phyloP scores from a whole-genome alignment of 257 asterid species.

The Salvia hispanica region DNA sequence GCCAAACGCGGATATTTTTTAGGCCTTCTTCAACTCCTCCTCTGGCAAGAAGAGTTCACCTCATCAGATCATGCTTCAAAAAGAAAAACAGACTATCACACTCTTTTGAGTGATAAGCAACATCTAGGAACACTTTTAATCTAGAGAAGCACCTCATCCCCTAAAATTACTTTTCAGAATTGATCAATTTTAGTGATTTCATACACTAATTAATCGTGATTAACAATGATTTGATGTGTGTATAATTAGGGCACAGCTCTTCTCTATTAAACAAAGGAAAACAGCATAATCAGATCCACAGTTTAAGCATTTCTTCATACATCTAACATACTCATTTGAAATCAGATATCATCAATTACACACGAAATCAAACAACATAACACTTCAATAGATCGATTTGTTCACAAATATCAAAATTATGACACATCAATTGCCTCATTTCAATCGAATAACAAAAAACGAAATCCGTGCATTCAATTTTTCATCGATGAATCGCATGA shows the following conservation, averaged over 20 bases:
- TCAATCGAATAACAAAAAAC: background rate
- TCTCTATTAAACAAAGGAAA: constrained; percentile 1
- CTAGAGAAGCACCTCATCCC: background rate
- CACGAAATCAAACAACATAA: background rate
- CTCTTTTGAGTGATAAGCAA: background rate
- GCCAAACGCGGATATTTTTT: constrained; percentile 12
- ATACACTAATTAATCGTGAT: constrained; percentile 16
- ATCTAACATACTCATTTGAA: constrained; percentile 13
- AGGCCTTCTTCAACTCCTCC: constrained; percentile 20
- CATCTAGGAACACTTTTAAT: constrained; percentile 18
- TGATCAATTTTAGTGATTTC: too few species aligned
- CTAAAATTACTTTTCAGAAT: background rate
- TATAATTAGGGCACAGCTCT: constrained; percentile 12
- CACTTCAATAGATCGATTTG: background rate
- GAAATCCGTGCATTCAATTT: constrained; percentile 2
- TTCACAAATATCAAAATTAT: background rate
- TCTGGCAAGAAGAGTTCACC: constrained; percentile 22
- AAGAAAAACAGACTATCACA: constrained; percentile 11
- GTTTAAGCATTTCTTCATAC: constrained; percentile 14
- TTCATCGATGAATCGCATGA: too few species aligned
- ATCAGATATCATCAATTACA: background rate
- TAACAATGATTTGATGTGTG: constrained; percentile 1
- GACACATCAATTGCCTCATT: background rate
- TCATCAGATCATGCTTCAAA: constrained; percentile 54
- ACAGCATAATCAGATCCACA: background rate